Evolutionary conservation across 352 stramenopile genomes (phyloP).

Genomic region (Phytophthora ramorum): DNA sequence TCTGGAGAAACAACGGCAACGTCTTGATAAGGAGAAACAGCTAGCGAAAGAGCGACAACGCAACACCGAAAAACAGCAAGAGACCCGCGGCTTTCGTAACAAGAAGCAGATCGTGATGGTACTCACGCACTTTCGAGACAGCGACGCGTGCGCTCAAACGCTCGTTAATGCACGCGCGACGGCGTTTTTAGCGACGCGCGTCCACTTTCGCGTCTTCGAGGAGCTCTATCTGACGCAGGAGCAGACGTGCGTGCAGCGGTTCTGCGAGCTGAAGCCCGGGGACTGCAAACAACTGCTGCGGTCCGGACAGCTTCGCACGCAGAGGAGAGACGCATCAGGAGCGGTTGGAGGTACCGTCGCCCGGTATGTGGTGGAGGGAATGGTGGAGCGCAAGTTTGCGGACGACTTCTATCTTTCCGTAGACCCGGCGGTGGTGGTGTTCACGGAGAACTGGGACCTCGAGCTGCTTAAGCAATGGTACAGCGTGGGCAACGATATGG

Average conservation of each 20-base stretch:
- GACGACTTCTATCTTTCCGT: conserved; percentile 82
- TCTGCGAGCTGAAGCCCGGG: conserved; percentile 57
- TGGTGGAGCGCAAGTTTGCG: conserved; percentile 54
- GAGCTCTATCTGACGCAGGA: conserved; percentile 70
- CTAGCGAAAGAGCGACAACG: conserved; percentile 26
- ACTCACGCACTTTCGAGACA: conserved; percentile 72
- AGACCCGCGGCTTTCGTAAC: conserved; percentile 56
- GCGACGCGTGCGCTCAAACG: conserved; percentile 57
- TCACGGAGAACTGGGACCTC: conserved; percentile 80
- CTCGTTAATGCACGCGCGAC: conserved; percentile 50
- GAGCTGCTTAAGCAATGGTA: conserved; percentile 84
- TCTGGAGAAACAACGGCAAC: conserved; percentile 26
- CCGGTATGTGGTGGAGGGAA: conserved; percentile 63
- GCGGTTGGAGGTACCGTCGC: conserved; percentile 63
- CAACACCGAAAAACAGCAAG: conserved; percentile 5
- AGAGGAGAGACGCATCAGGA: conserved; percentile 66
- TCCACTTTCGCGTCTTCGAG: conserved; percentile 81
- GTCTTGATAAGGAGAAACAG: conserved; percentile 20
- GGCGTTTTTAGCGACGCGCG: conserved; percentile 47
- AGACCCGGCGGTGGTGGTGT: conserved; percentile 63
- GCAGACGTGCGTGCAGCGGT: conserved; percentile 64
- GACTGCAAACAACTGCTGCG: conserved; percentile 59
- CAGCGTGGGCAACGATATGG: conserved; percentile 76
- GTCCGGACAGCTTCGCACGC: conserved; percentile 56
- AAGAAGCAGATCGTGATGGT: conserved; percentile 81